Base-by-base conservation (phyloP, 352 stramenopile genomes). In the Pythium graminicola region DNA sequence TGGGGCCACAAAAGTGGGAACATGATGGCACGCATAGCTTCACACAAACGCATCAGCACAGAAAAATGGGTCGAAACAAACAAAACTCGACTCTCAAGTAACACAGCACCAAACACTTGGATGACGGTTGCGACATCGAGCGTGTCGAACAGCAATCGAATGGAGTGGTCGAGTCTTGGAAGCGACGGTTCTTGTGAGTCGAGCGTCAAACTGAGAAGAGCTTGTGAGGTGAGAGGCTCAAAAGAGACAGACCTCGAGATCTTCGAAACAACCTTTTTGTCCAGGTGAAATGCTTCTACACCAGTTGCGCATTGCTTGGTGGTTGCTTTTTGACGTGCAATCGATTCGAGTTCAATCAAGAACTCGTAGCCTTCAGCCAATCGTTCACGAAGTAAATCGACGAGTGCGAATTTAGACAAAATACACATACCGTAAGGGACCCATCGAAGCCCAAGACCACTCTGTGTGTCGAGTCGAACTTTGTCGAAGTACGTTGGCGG, bases 1-100 rank as follows among this genome's bases (percentile, higher is more conserved):
- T 96, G 86, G 22, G 85, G 82, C 86, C 86, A 96, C 16, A 81
- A 64, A 16, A 96, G 54, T 5, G 86, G 86, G 29, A 86, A 86
- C 72, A 95, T 83, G n/a, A 96, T 72, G 22, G 81, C 69, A 42
- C 80, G 79, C 26, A 93, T 58, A 0, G 82, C 79, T 53, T 94
- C 85, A 47, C 66, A 68, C 14, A 86, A 79, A 42, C 87, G 89
- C 68, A 91, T 85, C 29, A 94, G 63, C 51, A 91, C 81, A 1
- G 83, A 92, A 10, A 85, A 55, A 56, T 89, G 82, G 1, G 73
- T 87, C 20, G 83, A 94, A 8, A 92, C 70, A 47, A 94, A 72
- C 29, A 94, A 58, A 38, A 94, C 85, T 20, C 81, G 82, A 57
- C 72, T 86, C 47, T 94, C 83, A 46, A 90, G 65, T 11, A 94